phyloP scores from a whole-genome alignment of 1,284 basidiomycete genomes.

The Pseudozyma pruni region DNA sequence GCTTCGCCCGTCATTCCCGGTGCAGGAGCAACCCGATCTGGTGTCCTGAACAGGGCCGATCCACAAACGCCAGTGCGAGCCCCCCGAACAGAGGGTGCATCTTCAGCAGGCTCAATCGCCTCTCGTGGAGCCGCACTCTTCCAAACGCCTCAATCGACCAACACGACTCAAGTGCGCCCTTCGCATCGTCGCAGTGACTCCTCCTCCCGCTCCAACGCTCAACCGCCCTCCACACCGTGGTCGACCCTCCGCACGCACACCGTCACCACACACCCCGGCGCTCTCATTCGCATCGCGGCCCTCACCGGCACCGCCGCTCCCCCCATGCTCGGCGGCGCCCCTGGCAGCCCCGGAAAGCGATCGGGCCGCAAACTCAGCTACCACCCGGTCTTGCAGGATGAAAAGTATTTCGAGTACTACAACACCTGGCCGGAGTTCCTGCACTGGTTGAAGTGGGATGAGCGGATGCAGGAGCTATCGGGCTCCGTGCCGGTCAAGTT shows the following conservation, averaged over 20 bases:
- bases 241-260: slow-evolving; percentile 26
- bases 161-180: slow-evolving; percentile 19
- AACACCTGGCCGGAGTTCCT: slow-evolving; percentile 60
- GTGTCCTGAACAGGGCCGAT: neutral
- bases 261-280: slow-evolving; percentile 26
- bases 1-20: slow-evolving; percentile 30
- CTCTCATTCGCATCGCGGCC: slow-evolving; percentile 51
- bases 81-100: slow-evolving; percentile 7
- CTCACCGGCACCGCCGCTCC: slow-evolving; percentile 47
- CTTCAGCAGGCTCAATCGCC: slow-evolving; percentile 22
- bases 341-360: slow-evolving; percentile 57
- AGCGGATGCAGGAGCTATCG: slow-evolving; percentile 52
- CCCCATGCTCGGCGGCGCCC: slow-evolving; percentile 54
- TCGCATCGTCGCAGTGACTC: slow-evolving; percentile 28
- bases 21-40: slow-evolving; percentile 3
- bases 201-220: slow-evolving; percentile 18
- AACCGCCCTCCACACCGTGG: slow-evolving; percentile 22
- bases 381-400: slow-evolving; percentile 53
- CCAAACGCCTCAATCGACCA: slow-evolving; percentile 26
- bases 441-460: slow-evolving; percentile 60
- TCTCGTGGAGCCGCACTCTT: slow-evolving; percentile 17
- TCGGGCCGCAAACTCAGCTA: slow-evolving; percentile 49
- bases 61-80: slow-evolving; percentile 17
- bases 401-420: slow-evolving; percentile 56
- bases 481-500: slow-evolving; percentile 56